Conservation (phyloP, 2,329 filamentous ascomycete species). For the Neurospora crassa region DNA sequence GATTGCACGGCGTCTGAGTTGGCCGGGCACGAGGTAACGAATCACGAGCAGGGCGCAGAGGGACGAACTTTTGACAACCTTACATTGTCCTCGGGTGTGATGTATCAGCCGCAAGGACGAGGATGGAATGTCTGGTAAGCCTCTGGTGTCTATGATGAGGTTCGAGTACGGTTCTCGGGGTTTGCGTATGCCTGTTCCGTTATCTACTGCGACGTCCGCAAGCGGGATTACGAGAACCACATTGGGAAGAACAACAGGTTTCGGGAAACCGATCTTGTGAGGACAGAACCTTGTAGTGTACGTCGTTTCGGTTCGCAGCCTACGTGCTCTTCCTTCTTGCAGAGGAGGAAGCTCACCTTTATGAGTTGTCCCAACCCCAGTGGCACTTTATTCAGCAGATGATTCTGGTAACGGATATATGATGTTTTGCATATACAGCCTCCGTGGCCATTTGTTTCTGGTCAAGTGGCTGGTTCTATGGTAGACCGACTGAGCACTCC, state of each 20-base stretch:
- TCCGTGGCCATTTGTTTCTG: not conserved
- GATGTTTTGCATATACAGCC: not conserved
- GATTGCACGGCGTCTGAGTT: conserved; percentile 3
- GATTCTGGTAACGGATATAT: not conserved
- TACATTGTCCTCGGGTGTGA: not conserved
- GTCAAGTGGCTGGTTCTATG: not conserved
- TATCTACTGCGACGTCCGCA: not conserved
- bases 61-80: not conserved
- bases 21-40: conserved; percentile 2
- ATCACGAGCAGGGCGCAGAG: not conserved
- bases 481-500: not conserved
- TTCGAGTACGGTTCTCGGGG: not conserved
- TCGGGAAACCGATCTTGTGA: not conserved
- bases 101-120: not conserved
- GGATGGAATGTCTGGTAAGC: not conserved
- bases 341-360: not conserved
- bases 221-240: not conserved
- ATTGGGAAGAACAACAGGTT: not conserved
- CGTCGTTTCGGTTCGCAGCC: not conserved
- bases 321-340: not conserved
- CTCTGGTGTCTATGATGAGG: not conserved
- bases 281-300: not conserved
- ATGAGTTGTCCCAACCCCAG: not conserved
- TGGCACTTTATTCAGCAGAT: not conserved
- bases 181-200: not conserved